Evolutionary conservation across 371 early-diverging fungal genomes (phyloP).

Genomic region (Apophysomyces elegans): DNA sequence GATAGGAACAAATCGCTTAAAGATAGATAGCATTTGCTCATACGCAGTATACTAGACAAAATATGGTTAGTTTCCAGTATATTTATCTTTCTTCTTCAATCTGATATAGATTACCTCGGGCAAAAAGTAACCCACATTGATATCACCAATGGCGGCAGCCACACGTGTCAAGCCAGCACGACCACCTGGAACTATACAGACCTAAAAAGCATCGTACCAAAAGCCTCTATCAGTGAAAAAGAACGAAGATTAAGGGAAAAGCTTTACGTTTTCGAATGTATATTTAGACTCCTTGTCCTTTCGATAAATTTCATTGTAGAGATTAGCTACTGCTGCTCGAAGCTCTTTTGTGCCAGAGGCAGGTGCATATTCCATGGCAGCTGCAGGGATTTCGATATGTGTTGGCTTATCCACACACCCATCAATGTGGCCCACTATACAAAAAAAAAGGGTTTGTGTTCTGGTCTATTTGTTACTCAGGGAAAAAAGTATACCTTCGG

Average conservation of each 20-base stretch:
- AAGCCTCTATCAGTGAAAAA: neutral
- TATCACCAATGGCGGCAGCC: conserved; percentile 52
- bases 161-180: conserved; percentile 58
- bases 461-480: neutral
- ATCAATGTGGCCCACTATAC: conserved; percentile 44
- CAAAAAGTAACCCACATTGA: conserved; percentile 58
- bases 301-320: conserved; percentile 56
- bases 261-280: conserved; percentile 47
- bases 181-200: conserved; percentile 59
- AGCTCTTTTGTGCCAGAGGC: conserved; percentile 47
- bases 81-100: neutral
- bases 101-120: conserved; percentile 37
- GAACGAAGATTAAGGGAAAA: neutral
- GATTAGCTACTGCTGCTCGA: conserved; percentile 49
- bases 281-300: conserved; percentile 43
- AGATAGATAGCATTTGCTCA: conserved; percentile 51
- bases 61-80: no score
- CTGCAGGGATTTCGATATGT: conserved; percentile 25
- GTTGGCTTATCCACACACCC: conserved; percentile 44
- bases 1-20: conserved; percentile 58
- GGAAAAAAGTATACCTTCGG: conserved; percentile 42
- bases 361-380: conserved; percentile 46
- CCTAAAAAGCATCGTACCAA: conserved; percentile 17
- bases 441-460: neutral
- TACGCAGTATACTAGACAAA: conserved; percentile 44